Evolutionary conservation across 2,329 filamentous ascomycete species (phyloP).

Genomic region (Aspergillus tubingensis): DNA sequence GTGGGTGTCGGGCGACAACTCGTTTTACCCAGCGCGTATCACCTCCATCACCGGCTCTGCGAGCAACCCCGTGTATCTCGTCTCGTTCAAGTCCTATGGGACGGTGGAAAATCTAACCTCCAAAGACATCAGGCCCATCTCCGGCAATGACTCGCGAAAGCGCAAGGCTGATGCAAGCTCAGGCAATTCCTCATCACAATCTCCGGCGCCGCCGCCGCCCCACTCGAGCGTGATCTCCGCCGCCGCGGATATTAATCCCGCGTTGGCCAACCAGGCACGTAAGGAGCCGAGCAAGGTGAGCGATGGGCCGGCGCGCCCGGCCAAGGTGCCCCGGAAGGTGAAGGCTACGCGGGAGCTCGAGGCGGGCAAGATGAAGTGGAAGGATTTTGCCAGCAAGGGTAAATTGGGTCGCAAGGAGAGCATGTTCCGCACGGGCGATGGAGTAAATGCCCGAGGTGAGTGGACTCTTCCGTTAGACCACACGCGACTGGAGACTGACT

Average conservation of each 20-base stretch:
- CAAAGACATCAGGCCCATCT: conserved; percentile 79
- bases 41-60: conserved; percentile 90
- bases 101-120: conserved; percentile 78
- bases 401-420: conserved; percentile 81
- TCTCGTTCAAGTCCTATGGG: conserved; percentile 88
- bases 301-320: conserved; percentile 60
- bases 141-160: conserved; percentile 67
- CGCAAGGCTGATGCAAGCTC: conserved; percentile 81
- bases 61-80: conserved; percentile 87
- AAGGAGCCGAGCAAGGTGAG: conserved; percentile 65
- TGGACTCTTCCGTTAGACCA: conserved; percentile 11
- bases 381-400: conserved; percentile 80
- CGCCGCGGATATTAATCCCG: conserved; percentile 66
- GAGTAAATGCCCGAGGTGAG: conserved; percentile 79
- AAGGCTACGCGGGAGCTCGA: conserved; percentile 93
- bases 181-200: conserved; percentile 50
- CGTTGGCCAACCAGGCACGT: conserved; percentile 63
- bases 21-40: conserved; percentile 89
- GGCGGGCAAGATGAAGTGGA: conserved; percentile 89
- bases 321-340: conserved; percentile 72
- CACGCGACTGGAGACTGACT: conserved; percentile 21
- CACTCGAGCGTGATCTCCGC: conserved; percentile 64
- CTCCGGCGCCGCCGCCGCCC: conserved; percentile 42
- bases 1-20: conserved; percentile 85
- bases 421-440: conserved; percentile 93